Evolutionary conservation across 2,329 filamentous ascomycete genomes (phyloP).

Genomic region (Tolypocladium paradoxum): DNA sequence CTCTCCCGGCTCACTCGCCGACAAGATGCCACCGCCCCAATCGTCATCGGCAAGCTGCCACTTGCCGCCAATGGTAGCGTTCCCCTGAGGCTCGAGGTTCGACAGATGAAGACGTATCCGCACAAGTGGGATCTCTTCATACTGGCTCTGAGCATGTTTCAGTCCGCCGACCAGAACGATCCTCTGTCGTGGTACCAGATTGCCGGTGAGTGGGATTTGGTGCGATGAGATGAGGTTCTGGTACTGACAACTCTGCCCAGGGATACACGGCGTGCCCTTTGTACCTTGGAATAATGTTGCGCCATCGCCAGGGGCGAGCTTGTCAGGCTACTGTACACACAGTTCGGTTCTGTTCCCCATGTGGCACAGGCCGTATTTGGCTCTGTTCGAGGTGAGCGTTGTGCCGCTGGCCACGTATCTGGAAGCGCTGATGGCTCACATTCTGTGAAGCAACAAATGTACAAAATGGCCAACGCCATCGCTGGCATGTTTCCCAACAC

Average conservation of each 20-base stretch:
- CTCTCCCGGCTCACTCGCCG: conserved; percentile 28
- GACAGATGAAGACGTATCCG: conserved; percentile 49
- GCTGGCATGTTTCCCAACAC: conserved; percentile 36
- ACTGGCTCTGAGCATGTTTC: conserved; percentile 62
- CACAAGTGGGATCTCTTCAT: conserved; percentile 70
- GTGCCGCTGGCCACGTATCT: too few species aligned
- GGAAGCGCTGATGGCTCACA: conserved; percentile 6
- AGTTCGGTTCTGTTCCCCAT: conserved; percentile 63
- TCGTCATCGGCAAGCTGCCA: conserved; percentile 34
- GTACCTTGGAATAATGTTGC: conserved; percentile 41
- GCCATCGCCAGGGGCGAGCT: conserved; percentile 37
- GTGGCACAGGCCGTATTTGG: conserved; percentile 77
- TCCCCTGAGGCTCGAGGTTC: conserved; percentile 53
- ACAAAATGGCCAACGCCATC: conserved; percentile 27
- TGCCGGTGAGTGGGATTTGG: conserved; percentile 42
- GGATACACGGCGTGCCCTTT: conserved; percentile 70
- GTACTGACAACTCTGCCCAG: conserved; percentile 25
- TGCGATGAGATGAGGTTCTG: background rate
- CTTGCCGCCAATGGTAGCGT: conserved; percentile 25
- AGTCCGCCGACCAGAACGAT: conserved; percentile 50
- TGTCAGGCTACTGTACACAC: conserved; percentile 67
- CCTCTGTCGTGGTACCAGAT: conserved; percentile 69
- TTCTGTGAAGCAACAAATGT: conserved; percentile 23
- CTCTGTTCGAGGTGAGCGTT: conserved; percentile 40
- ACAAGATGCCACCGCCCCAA: conserved; percentile 20